These are phyloP conservation scores for Cercospora sp. DNA, from an alignment of 2,329 filamentous ascomycete species.

Conservation along the genomic window DNA sequence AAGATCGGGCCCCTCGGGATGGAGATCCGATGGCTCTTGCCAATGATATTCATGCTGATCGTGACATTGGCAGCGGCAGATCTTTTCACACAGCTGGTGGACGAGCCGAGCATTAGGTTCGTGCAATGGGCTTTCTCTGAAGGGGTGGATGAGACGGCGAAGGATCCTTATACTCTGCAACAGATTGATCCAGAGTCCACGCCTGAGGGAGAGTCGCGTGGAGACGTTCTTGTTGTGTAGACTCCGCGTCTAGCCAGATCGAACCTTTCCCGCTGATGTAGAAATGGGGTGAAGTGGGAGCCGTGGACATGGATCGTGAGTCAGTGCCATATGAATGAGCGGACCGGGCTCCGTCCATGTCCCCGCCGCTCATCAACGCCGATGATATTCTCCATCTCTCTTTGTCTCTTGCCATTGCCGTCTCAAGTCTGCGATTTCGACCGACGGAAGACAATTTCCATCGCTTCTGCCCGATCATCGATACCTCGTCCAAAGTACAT, in stretches of 20 bases:
- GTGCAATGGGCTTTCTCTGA: no score
- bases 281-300: not conserved
- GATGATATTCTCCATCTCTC: not conserved
- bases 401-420: not conserved
- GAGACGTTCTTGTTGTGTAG: no score
- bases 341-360: not conserved
- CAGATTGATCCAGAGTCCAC: no score
- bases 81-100: no score
- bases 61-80: not conserved
- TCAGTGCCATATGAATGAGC: not conserved
- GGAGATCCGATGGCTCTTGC: not conserved
- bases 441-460: not conserved
- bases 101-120: no score
- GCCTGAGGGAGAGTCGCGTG: no score
- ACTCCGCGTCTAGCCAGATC: no score
- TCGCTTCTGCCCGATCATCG: not conserved
- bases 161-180: no score
- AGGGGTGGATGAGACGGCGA: no score
- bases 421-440: not conserved
- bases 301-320: not conserved
- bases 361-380: not conserved
- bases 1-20: not conserved
- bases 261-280: no score
- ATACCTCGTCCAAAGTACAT: not conserved
- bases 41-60: not conserved